Evolutionary conservation across 805 yeast species (phyloP).

Genomic region (Huiozyma naganishii): DNA sequence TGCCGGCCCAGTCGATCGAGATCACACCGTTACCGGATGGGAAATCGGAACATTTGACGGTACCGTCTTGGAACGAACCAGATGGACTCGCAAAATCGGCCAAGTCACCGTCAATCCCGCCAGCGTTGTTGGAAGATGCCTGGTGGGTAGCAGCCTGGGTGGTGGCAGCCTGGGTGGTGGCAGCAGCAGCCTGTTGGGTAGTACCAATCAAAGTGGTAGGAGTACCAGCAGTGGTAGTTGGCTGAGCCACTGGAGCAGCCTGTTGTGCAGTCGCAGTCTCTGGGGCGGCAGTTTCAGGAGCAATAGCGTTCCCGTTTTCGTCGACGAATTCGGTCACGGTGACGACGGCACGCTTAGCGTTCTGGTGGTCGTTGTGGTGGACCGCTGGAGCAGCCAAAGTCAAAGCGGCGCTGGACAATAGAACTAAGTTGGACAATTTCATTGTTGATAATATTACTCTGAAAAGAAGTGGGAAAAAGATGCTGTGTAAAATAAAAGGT

Average conservation of each 20-base stretch:
- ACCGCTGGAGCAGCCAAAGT: constrained; percentile 23
- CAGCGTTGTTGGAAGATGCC: constrained; percentile 27
- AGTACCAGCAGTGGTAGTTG: neutral
- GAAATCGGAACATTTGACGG: constrained; percentile 50
- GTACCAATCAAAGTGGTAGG: constrained; percentile 4
- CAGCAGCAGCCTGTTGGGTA: neutral
- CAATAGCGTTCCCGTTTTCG: constrained; percentile 21
- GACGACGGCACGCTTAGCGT: constrained; percentile 24
- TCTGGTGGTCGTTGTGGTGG: constrained; percentile 15
- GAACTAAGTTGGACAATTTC: constrained; percentile 16
- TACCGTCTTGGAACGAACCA: constrained; percentile 54
- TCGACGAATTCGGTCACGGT: constrained; percentile 27
- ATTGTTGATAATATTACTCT: constrained; percentile 3
- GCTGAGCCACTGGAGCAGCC: constrained; percentile 9
- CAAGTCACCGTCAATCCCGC: constrained; percentile 46
- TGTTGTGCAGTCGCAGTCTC: constrained; percentile 5
- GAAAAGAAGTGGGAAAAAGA: neutral
- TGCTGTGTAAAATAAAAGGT: neutral
- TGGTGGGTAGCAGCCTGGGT: constrained; percentile 19
- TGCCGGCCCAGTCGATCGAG: constrained; percentile 42
- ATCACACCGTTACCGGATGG: constrained; percentile 65
- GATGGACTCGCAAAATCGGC: constrained; percentile 40
- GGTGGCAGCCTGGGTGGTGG: constrained; percentile 10
- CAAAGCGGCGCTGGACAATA: constrained; percentile 16
- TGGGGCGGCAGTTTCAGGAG: constrained; percentile 19